phyloP scores from a whole-genome alignment of 1,284 basidiomycete genomes.

The Phellopilus nigrolimitatus region DNA sequence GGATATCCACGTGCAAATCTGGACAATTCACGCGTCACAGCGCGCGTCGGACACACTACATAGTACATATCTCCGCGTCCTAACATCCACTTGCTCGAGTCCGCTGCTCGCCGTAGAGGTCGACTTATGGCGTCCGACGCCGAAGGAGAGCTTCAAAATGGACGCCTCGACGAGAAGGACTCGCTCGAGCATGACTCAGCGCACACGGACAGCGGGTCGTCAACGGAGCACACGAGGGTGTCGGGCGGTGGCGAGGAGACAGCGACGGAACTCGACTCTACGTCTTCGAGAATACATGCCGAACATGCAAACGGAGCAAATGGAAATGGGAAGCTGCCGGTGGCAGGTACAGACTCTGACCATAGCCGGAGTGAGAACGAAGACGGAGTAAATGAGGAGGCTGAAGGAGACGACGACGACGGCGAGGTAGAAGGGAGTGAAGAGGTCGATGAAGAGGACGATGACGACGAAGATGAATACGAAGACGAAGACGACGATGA shows the following conservation, averaged over 20 bases:
- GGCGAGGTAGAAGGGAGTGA: conserved; percentile 12
- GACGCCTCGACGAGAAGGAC: conserved; percentile 3
- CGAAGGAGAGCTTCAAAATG: not conserved
- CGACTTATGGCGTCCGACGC: not conserved
- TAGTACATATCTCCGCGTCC: too few species aligned
- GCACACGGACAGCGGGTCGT: not conserved
- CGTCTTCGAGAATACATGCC: not conserved
- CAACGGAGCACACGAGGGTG: not conserved
- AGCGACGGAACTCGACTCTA: not conserved
- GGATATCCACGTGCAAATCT: too few species aligned
- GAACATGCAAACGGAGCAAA: not conserved
- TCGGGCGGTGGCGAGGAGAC: not conserved
- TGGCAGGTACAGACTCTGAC: not conserved
- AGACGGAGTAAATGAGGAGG: conserved; percentile 21
- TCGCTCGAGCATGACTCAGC: not conserved
- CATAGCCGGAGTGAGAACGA: conserved; percentile 14
- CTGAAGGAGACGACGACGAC: conserved; percentile 17
- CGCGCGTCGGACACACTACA: too few species aligned
- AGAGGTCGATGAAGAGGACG: too few species aligned
- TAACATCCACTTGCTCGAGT: too few species aligned
- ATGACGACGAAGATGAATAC: conserved; percentile 18
- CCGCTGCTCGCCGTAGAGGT: too few species aligned
- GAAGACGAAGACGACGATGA: conserved; percentile 51
- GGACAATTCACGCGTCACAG: too few species aligned
- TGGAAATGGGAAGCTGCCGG: not conserved